Conservation (phyloP, 352 stramenopile species). For the Globisporangium splendens region DNA sequence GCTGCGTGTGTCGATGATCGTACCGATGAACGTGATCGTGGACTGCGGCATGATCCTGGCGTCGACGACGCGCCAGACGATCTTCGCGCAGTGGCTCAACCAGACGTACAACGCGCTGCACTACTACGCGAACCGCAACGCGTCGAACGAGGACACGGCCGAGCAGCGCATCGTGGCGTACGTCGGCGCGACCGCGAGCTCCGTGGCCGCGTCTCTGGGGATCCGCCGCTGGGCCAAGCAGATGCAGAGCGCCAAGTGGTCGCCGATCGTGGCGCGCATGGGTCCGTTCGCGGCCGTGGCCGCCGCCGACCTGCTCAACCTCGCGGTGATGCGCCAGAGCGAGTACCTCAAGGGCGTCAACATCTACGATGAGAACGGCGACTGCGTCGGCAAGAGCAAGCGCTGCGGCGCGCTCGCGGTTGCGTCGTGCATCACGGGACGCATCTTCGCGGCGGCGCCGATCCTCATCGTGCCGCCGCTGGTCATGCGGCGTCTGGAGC, state of each 20-base stretch:
- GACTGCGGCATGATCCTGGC: conserved; percentile 82
- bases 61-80: conserved; percentile 52
- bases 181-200: conserved; percentile 69
- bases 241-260: conserved; percentile 41
- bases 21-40: conserved; percentile 84
- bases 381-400: conserved; percentile 72
- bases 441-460: conserved; percentile 77
- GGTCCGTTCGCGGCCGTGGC: conserved; percentile 81
- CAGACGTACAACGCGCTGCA: conserved; percentile 90
- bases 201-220: conserved; percentile 66
- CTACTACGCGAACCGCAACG: conserved; percentile 88
- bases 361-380: conserved; percentile 80
- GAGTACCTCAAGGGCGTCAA: conserved; percentile 79
- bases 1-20: conserved; percentile 82
- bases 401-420: conserved; percentile 70
- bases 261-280: conserved; percentile 56
- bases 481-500: conserved; percentile 52
- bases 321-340: conserved; percentile 83
- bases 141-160: conserved; percentile 76
- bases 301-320: conserved; percentile 79
- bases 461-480: conserved; percentile 79
- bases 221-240: conserved; percentile 52
- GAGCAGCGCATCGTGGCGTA: conserved; percentile 68
- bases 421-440: conserved; percentile 65
- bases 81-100: conserved; percentile 85